Conservation (phyloP, 2,329 filamentous ascomycete species). For the Sclerotiophoma versabilis region DNA sequence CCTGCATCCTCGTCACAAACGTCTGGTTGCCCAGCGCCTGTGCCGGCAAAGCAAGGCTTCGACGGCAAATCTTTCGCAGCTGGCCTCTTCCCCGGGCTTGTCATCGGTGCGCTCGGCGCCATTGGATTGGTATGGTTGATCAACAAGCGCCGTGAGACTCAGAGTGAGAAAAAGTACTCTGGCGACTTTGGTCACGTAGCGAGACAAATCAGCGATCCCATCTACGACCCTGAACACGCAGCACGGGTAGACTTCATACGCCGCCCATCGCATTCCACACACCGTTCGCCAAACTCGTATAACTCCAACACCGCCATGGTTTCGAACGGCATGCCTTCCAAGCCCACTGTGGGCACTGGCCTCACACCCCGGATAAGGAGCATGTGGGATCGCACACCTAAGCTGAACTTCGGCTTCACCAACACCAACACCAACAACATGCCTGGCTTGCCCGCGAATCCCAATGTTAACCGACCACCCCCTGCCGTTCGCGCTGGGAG, state of each 20-base stretch:
- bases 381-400: slow-evolving; percentile 47
- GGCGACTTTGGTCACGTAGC: slow-evolving; percentile 50
- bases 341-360: slow-evolving; percentile 25
- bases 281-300: slow-evolving; percentile 27
- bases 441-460: slow-evolving; percentile 25
- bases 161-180: slow-evolving; percentile 42
- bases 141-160: slow-evolving; percentile 42
- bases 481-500: slow-evolving; percentile 39
- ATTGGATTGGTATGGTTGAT: slow-evolving; percentile 44
- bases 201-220: slow-evolving; percentile 49
- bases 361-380: slow-evolving; percentile 44
- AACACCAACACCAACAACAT: background rate
- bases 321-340: slow-evolving; percentile 24
- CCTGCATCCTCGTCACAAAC: slow-evolving; percentile 44
- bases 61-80: slow-evolving; percentile 48
- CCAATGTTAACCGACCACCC: slow-evolving; percentile 25
- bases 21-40: slow-evolving; percentile 27
- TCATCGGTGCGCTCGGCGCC: slow-evolving; percentile 44
- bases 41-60: slow-evolving; percentile 32
- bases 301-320: slow-evolving; percentile 37
- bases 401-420: slow-evolving; percentile 38
- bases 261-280: slow-evolving; percentile 35
- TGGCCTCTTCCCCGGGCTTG: slow-evolving; percentile 48
- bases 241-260: slow-evolving; percentile 49
- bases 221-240: slow-evolving; percentile 47